phyloP scores from a whole-genome alignment of 2,329 filamentous ascomycete genomes.

The Fusarium nygamai region DNA sequence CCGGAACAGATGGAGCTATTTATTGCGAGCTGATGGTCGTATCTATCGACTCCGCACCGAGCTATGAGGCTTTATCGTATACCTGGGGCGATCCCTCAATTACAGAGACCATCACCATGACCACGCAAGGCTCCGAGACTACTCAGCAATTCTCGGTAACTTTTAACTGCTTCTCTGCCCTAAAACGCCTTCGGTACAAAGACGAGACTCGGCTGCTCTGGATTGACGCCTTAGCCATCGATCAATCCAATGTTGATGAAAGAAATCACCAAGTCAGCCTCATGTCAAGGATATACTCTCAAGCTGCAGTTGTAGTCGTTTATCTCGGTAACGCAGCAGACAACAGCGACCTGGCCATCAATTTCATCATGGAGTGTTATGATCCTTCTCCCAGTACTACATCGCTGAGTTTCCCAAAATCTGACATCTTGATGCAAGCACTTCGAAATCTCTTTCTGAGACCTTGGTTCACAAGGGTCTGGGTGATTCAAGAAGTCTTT shows the following conservation, averaged over 20 bases:
- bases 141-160: background rate
- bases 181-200: background rate
- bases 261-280: background rate
- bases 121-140: background rate
- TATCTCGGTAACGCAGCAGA: background rate
- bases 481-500: background rate
- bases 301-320: rapidly evolving
- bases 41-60: background rate
- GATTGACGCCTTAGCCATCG: background rate
- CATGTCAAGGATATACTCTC: background rate
- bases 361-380: background rate
- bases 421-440: background rate
- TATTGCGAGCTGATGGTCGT: background rate
- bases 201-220: background rate
- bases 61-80: background rate
- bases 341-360: background rate
- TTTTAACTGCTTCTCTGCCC: background rate
- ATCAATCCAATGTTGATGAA: background rate
- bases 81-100: background rate
- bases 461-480: background rate
- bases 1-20: background rate
- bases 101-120: background rate
- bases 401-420: rapidly evolving
- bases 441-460: background rate
- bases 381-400: background rate